Base-by-base conservation (phyloP, 257 asterid species). In the Ilex aquifolium region DNA sequence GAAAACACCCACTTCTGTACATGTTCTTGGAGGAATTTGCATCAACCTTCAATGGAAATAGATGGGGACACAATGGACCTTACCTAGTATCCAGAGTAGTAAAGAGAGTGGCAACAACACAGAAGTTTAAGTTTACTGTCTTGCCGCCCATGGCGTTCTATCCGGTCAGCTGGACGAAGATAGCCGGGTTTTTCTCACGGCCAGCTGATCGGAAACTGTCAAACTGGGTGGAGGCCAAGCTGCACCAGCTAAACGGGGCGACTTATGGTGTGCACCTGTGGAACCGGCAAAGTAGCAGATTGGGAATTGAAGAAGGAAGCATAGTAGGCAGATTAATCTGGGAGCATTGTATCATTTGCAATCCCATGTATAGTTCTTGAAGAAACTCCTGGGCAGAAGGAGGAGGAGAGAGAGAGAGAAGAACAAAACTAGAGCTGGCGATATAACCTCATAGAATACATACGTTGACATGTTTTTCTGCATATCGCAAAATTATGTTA, bases 21-120 rank as follows among this genome's bases (percentile, higher is more conserved):
- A 77, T 68, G 67, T 90, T 90, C 72, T 60, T 85, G 68, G 88
- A 85, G 69, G 97, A 87, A 77, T 90, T 87, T 69, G 80, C 82
- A 27, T 30, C 14, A 1, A 69, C 65, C 31, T 90, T 83, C 75
- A 78, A 88, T 80, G 96, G 95, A 67, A 84, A 79, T 27, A 80
- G 2, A 48, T 83, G 92, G 92, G 95, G 95, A 17, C 82, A 89
- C 51, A 89, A 89, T 69, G 97, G 95, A 1, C 94, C 90, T 4
- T 85, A 85, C 48, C 57, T 90, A 29, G 84, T 90, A 27, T 81
- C 91, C 57, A 81, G 97, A 42, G 95, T 89, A 57, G 87, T 82
- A 16, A 49, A 71, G 0, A 70, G 73, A 42, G 59, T 74, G 30
- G 68, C 30, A 1, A 62, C 55, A 48, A 31, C 48, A 4, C 60